These are phyloP conservation scores for Knufia fluminis DNA, from an alignment of 2,329 filamentous ascomycete genomes.

Conservation along the genomic window DNA sequence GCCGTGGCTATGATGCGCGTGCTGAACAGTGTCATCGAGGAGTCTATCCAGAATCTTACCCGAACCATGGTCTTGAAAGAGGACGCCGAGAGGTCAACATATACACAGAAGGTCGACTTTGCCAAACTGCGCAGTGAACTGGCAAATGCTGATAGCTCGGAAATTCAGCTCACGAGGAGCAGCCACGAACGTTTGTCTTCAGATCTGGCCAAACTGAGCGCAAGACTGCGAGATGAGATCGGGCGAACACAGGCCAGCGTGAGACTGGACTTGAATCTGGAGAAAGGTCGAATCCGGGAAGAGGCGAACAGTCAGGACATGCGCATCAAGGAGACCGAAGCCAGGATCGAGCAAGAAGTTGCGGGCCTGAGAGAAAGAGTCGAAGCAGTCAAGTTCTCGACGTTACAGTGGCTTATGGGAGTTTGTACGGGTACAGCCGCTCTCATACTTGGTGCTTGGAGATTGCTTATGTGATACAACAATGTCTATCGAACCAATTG, in stretches of 20 bases:
- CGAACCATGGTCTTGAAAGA: slow-evolving; percentile 96
- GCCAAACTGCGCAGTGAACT: slow-evolving; percentile 93
- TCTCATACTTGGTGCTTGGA: slow-evolving; percentile 58
- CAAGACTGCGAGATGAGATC: slow-evolving; percentile 83
- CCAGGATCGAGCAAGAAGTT: slow-evolving; percentile 95
- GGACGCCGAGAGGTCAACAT: slow-evolving; percentile 50
- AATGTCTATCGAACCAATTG: not conserved
- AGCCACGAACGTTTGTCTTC: slow-evolving; percentile 89
- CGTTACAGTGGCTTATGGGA: slow-evolving; percentile 92
- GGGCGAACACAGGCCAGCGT: slow-evolving; percentile 89
- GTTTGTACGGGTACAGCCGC: slow-evolving; percentile 58
- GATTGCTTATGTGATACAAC: slow-evolving; percentile 49
- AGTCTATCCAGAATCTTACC: slow-evolving; percentile 95
- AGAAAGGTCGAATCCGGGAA: slow-evolving; percentile 92
- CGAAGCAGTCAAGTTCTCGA: slow-evolving; percentile 96
- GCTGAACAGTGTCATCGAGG: slow-evolving; percentile 90
- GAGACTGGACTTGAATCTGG: slow-evolving; percentile 82
- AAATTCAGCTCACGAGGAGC: slow-evolving; percentile 76
- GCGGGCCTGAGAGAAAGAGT: slow-evolving; percentile 82
- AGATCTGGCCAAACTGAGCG: slow-evolving; percentile 88
- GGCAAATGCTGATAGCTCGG: slow-evolving; percentile 80
- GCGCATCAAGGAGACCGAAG: slow-evolving; percentile 98
- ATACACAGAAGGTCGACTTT: slow-evolving; percentile 90
- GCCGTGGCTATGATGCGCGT: slow-evolving; percentile 98
- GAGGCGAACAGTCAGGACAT: slow-evolving; percentile 94